Evolutionary conservation across 2,329 filamentous ascomycete species (phyloP).

Genomic region (Massarina eburnea): DNA sequence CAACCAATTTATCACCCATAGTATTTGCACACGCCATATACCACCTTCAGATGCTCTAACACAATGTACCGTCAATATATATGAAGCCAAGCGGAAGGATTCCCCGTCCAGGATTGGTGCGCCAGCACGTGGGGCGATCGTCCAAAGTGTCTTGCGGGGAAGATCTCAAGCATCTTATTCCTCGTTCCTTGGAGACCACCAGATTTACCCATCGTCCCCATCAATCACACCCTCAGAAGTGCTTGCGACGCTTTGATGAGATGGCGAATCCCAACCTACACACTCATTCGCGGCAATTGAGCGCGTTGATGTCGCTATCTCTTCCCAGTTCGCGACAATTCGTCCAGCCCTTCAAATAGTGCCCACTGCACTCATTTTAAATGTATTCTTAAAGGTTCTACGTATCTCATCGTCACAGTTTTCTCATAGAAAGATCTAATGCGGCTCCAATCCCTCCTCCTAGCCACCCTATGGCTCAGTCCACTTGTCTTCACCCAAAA

Average conservation of each 20-base stretch:
- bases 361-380: no score
- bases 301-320: neutral
- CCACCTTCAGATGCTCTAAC: neutral
- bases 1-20: no score
- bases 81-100: conserved; percentile 4
- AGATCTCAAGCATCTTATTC: neutral
- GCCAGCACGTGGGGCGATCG: conserved; percentile 5
- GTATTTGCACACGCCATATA: no score
- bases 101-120: conserved; percentile 6
- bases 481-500: conserved; percentile 3
- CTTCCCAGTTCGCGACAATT: neutral
- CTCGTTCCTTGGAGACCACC: conserved; percentile 7
- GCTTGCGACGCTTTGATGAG: conserved; percentile 2
- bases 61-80: neutral
- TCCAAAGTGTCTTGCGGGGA: conserved; percentile 12
- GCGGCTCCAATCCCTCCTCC: conserved; percentile 6
- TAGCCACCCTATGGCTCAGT: neutral
- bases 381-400: neutral
- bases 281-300: conserved; percentile 15
- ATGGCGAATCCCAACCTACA: conserved; percentile 11
- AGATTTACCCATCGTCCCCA: conserved; percentile 9
- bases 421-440: conserved; percentile 1
- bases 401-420: neutral
- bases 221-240: conserved; percentile 9
- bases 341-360: conserved; percentile 7